phyloP scores from a whole-genome alignment of 2,329 filamentous ascomycete species.

The Parafenestella ontariensis region DNA sequence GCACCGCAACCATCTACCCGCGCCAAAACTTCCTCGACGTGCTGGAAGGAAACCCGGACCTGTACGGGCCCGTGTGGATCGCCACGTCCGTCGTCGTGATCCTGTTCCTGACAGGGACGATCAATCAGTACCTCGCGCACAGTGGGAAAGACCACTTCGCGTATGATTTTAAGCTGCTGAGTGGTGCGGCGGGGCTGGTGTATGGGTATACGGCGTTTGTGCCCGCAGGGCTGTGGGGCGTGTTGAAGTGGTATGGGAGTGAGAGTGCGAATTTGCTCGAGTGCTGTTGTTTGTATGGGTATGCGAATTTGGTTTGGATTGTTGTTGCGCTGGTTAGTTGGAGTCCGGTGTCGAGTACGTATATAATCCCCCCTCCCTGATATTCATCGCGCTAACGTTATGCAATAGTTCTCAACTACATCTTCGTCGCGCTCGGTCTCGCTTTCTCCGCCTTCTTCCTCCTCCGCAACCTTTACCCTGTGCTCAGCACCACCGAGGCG shows the following conservation, averaged over 20 bases:
- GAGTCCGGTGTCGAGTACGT: constrained; percentile 74
- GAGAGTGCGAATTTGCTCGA: constrained; percentile 92
- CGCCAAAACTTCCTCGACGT: constrained; percentile 96
- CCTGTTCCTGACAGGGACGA: constrained; percentile 91
- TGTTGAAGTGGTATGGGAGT: constrained; percentile 93
- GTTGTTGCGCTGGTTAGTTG: constrained; percentile 90
- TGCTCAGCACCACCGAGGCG: constrained; percentile 89
- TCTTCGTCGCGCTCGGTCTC: constrained; percentile 77
- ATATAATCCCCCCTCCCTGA: background rate
- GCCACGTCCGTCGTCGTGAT: constrained; percentile 97
- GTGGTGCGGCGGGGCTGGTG: constrained; percentile 87
- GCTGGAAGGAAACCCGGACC: constrained; percentile 92
- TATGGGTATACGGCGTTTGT: constrained; percentile 91
- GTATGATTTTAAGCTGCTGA: constrained; percentile 90
- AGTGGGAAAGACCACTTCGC: constrained; percentile 74
- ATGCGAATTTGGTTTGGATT: constrained; percentile 97
- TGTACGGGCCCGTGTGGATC: constrained; percentile 99
- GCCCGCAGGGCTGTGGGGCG: constrained; percentile 83
- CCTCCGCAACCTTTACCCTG: constrained; percentile 64
- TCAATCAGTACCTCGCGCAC: constrained; percentile 83
- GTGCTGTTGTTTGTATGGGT: constrained; percentile 95
- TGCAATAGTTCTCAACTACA: constrained; percentile 77
- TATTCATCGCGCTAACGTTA: background rate
- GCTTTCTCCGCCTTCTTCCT: constrained; percentile 49
- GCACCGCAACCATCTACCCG: constrained; percentile 87